Evolutionary conservation across 2,329 filamentous ascomycete genomes (phyloP), one percentile per base, ranked within the genome.

Genomic region (Penicillium italicum): DNA sequence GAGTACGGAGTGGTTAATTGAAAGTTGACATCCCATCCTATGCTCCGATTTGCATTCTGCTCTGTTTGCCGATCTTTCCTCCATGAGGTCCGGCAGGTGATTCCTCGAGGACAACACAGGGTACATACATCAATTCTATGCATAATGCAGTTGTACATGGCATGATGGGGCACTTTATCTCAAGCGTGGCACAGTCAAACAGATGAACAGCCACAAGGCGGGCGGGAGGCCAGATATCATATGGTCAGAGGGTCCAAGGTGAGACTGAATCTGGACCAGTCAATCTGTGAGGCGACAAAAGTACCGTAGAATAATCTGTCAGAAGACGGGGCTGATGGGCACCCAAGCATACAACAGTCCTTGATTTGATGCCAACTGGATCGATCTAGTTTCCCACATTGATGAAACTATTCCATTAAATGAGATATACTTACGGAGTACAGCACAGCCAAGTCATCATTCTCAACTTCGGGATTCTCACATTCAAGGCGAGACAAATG

Each of bases 191-290:
- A 61, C 58, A 63, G 57, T 50, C 41, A 50, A 50, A 49, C 37
- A 28, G 30, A 41, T 30, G 36, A 58, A 64, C 58, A 61, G 62
- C 62, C 62, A 64, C 62, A 62, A n/a, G 58, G 60, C 56, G 61
- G 61, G n/a, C n/a, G n/a, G 59, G 50, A 47, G 24, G n/a, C n/a
- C n/a, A n/a, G 24, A n/a, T 33, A 20, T 28, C 22, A 49, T 49
- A 37, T 44, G 44, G 7, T 11, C n/a, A 51, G 20, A 24, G 18
- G 33, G 6, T 12, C 10, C 6, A 20, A 50, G 14, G 30, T 49
- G 40, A 55, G 53, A 51, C 40, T 34, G 6, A 37, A 55, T 51
- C 47, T 55, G 53, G 53, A 55, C 53, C 53, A 55, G 53, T 55
- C 53, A 55, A 51, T 51, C 22, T 40, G 41, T 55, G 53, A 55